Conservation (phyloP, 345 rosid genomes). For the Arabis hirsuta region DNA sequence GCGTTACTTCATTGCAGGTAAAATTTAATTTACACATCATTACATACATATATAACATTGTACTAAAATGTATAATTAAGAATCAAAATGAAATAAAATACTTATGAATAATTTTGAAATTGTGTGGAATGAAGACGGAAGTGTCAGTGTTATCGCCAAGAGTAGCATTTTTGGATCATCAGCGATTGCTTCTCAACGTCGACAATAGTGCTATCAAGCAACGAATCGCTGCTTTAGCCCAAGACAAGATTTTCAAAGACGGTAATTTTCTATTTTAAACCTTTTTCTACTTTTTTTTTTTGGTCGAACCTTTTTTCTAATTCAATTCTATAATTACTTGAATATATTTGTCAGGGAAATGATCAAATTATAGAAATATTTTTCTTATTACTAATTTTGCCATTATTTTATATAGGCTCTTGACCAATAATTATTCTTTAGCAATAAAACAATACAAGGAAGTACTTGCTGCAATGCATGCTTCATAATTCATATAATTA, state of each 20-base stretch:
- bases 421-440: slow-evolving; percentile 16
- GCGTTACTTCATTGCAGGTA: slow-evolving; percentile 86
- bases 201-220: slow-evolving; percentile 92
- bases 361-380: not conserved
- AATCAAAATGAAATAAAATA: slow-evolving; percentile 32
- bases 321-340: not conserved
- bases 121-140: slow-evolving; percentile 59
- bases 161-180: slow-evolving; percentile 89
- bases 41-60: not conserved
- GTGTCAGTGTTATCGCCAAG: slow-evolving; percentile 90
- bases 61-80: not conserved
- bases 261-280: slow-evolving; percentile 49
- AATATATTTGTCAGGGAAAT: not conserved
- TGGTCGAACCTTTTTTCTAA: not conserved
- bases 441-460: slow-evolving; percentile 7
- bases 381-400: not conserved
- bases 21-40: not conserved
- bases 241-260: slow-evolving; percentile 93
- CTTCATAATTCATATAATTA: slow-evolving; percentile 1
- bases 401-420: slow-evolving; percentile 20
- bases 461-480: slow-evolving; percentile 35
- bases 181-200: slow-evolving; percentile 81
- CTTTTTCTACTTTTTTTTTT: too few relatives aligned
- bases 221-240: slow-evolving; percentile 90
- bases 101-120: slow-evolving; percentile 40